A percentile compares a stretch with the other conserved stretches of the same genome.
Conservation (phyloP, 257 asterid species). For the Eucommia ulmoides region DNA sequence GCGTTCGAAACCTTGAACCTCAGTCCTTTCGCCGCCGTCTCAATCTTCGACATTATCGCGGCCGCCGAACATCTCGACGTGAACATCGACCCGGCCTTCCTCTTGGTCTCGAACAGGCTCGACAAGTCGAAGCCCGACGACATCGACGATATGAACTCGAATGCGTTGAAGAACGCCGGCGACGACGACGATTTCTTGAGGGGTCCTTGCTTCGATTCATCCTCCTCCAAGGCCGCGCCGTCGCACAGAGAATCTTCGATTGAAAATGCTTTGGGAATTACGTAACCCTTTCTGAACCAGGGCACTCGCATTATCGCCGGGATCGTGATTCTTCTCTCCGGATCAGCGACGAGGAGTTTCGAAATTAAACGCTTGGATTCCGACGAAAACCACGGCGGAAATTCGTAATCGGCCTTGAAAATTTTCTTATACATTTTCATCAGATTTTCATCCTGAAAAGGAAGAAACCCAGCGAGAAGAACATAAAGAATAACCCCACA, state of each 20-base stretch:
- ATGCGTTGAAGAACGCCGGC: constrained; percentile 47
- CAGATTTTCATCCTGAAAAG: constrained; percentile 37
- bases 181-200: constrained; percentile 37
- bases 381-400: constrained; percentile 42
- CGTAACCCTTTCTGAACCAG: constrained; percentile 35
- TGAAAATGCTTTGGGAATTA: constrained; percentile 20
- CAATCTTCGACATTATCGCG: constrained; percentile 14
- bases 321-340: constrained; percentile 31
- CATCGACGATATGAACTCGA: constrained; percentile 53
- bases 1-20: constrained; percentile 10
- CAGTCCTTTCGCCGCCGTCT: constrained; percentile 14
- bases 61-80: constrained; percentile 19
- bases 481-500: constrained; percentile 54
- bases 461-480: constrained; percentile 42
- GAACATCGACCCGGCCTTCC: constrained; percentile 30
- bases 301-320: constrained; percentile 33
- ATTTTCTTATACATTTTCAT: constrained; percentile 31
- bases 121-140: constrained; percentile 46
- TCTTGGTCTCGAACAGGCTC: constrained; percentile 37
- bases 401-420: constrained; percentile 26
- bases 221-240: constrained; percentile 22
- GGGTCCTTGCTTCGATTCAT: constrained; percentile 14
- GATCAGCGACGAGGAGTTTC: constrained; percentile 31
- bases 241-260: no score
- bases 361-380: constrained; percentile 37